Evolutionary conservation across 2,329 filamentous ascomycete species (phyloP).

Genomic region (Epichloe elymi): DNA sequence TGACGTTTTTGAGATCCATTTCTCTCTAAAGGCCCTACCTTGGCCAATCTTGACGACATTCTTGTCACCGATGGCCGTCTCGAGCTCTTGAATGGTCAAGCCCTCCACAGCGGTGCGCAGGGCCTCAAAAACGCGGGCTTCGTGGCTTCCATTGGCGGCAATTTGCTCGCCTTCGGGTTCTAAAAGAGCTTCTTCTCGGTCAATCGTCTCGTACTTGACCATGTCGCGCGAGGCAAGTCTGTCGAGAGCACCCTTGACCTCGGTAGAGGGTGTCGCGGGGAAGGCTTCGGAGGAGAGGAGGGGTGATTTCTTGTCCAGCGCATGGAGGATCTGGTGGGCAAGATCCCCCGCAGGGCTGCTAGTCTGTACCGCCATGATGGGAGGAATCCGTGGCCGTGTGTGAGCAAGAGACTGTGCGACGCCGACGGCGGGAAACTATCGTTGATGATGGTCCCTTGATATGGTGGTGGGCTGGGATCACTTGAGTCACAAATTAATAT

Average conservation of each 20-base stretch:
- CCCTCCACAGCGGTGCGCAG: conserved; percentile 62
- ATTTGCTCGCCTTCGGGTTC: conserved; percentile 65
- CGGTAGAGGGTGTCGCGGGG: conserved; percentile 49
- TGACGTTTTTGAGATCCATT: conserved; percentile 54
- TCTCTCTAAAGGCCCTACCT: conserved; percentile 81
- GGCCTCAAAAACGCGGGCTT: conserved; percentile 70
- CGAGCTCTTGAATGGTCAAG: conserved; percentile 63
- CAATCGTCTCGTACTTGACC: conserved; percentile 73
- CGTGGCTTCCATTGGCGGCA: conserved; percentile 63
- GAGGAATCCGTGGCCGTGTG: not conserved
- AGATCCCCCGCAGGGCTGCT: conserved; percentile 38
- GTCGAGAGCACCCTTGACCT: conserved; percentile 79
- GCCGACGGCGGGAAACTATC: not conserved
- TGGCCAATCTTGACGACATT: conserved; percentile 72
- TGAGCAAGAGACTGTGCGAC: not conserved
- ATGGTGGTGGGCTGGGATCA: not conserved
- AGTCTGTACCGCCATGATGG: conserved; percentile 29
- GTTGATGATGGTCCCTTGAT: not conserved
- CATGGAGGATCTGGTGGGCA: conserved; percentile 50
- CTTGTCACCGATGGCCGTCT: conserved; percentile 58
- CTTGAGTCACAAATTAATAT: conserved; percentile 3
- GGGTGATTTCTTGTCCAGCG: conserved; percentile 49
- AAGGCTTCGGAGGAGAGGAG: conserved; percentile 59
- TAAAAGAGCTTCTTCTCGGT: conserved; percentile 62
- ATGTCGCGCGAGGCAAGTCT: conserved; percentile 73